Evolutionary conservation across 2,329 filamentous ascomycete species (phyloP).

Genomic region (Colletotrichum destructivum): DNA sequence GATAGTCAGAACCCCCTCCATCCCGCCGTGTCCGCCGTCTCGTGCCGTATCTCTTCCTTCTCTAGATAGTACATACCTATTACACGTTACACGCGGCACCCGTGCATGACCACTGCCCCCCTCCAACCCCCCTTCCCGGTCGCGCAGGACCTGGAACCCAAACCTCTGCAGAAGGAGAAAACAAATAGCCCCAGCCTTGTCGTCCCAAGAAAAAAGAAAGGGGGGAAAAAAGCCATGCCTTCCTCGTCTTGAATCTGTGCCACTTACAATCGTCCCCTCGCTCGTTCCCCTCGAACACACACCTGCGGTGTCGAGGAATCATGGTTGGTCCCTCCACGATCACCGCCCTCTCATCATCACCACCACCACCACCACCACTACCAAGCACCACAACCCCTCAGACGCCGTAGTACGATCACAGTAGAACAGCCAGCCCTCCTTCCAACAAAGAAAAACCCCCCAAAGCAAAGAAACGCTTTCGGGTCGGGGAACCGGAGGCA

Average conservation of each 20-base stretch:
- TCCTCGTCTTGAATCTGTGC: slow-evolving; percentile 4
- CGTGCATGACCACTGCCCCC: slow-evolving; percentile 4
- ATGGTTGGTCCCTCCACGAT: slow-evolving; percentile 19
- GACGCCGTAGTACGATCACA: background rate
- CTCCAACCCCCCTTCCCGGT: background rate
- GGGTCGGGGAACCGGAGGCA: background rate
- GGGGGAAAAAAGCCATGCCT: background rate
- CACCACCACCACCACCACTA: no score
- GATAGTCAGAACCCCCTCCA: slow-evolving; percentile 10
- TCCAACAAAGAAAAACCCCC: background rate
- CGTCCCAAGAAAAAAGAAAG: slow-evolving; percentile 2
- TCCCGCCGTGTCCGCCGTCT: slow-evolving; percentile 29
- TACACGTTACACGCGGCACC: background rate
- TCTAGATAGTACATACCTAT: background rate
- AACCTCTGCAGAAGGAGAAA: slow-evolving; percentile 6
- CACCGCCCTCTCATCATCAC: background rate
- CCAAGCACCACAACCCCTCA: background rate
- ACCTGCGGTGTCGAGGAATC: slow-evolving; percentile 6
- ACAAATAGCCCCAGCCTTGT: background rate
- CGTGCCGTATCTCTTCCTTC: slow-evolving; percentile 8
- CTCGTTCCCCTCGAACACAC: background rate
- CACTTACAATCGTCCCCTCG: background rate
- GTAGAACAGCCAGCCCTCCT: background rate
- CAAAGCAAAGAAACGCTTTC: background rate
- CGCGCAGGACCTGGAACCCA: background rate